Base-by-base conservation (phyloP, 371 early-diverging fungal species). In the Rhizomucor pusillus region DNA sequence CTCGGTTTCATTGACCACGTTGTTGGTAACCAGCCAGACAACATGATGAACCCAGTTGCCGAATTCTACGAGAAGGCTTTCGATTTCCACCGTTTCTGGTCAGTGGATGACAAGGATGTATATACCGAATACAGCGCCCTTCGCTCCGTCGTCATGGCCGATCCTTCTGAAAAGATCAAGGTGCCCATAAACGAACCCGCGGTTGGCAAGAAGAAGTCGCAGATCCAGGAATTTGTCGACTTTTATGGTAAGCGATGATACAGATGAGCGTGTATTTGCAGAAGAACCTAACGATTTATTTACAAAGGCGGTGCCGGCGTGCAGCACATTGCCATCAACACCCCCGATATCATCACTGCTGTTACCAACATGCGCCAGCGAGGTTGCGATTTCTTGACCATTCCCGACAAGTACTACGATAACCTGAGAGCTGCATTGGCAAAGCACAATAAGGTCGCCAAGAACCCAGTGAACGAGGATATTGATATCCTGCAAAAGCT, bases 171-270 rank as follows among this genome's bases (percentile, higher is more conserved):
- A 60, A 77, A 66, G 44, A 88, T 98, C 80, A 96, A 97, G 82
- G 92, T 97, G 85, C 97, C 97, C 54, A 92, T 98, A 75, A 97
- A 97, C 69, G 98, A 98, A 77, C 98, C 98, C 9, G 98, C 97
- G n/a, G 45, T 73, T 29, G 98, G 98, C 16, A 82, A 85, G 67
- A 92, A 90, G 75, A 95, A 94, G 79, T 90, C 90, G 23, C 97
- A 98, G 81, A 95, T 97, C 60, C 92, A 97, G 65, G 98, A 98
- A 75, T 98, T 89, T 73, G 93, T 96, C 50, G 96, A 96, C 62
- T 97, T 88, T 74, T 92, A 95, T 65, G 97, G 90, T 67, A 63
- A 57, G 52, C 36, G 19, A 5, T 47, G 3, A 4, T 23, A 13
- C 7, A 7, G 29, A 7, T 5, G 7, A 29, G 29, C 19, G 12